These are phyloP conservation scores for Clathrospora elynae DNA, from an alignment of 2,329 filamentous ascomycete species.

Conservation along the genomic window DNA sequence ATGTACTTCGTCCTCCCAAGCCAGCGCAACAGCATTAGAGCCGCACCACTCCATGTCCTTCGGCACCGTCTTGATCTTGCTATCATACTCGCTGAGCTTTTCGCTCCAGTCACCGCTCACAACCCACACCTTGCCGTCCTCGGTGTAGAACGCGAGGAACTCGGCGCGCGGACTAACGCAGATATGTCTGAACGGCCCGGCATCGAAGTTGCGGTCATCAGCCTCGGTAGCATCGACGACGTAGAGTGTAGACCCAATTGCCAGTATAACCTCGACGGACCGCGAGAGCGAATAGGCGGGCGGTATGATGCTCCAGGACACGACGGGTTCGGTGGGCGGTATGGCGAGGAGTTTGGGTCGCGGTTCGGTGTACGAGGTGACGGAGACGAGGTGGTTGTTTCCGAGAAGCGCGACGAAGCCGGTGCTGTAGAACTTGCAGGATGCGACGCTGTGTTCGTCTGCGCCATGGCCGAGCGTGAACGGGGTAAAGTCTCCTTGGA, in stretches of 20 bases:
- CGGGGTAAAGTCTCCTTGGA: constrained; percentile 94
- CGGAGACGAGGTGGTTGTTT: constrained; percentile 84
- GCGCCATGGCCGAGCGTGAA: constrained; percentile 89
- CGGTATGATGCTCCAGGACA: constrained; percentile 87
- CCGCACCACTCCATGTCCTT: constrained; percentile 95
- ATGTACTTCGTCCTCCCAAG: constrained; percentile 98
- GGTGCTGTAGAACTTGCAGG: constrained; percentile 88
- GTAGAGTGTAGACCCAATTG: constrained; percentile 81
- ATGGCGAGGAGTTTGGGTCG: constrained; percentile 80
- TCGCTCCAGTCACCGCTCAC: constrained; percentile 95
- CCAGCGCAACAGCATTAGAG: constrained; percentile 88
- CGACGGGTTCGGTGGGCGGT: constrained; percentile 76
- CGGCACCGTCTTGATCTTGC: constrained; percentile 80
- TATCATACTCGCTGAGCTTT: constrained; percentile 88
- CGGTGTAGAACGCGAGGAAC: constrained; percentile 85
- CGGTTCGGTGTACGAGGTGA: constrained; percentile 90
- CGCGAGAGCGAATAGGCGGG: constrained; percentile 87
- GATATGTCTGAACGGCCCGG: constrained; percentile 90
- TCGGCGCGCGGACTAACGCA: constrained; percentile 89
- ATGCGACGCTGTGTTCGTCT: constrained; percentile 83
- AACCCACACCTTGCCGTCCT: constrained; percentile 82
- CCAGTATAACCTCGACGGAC: constrained; percentile 89
- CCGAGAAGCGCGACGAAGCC: constrained; percentile 92
- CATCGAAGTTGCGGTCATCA: constrained; percentile 87
- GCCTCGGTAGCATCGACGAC: constrained; percentile 87